A percentile compares a stretch with the other conserved stretches of the same genome.
Conservation (phyloP, 129 eudicot species). For the Deinandra increscens region DNA sequence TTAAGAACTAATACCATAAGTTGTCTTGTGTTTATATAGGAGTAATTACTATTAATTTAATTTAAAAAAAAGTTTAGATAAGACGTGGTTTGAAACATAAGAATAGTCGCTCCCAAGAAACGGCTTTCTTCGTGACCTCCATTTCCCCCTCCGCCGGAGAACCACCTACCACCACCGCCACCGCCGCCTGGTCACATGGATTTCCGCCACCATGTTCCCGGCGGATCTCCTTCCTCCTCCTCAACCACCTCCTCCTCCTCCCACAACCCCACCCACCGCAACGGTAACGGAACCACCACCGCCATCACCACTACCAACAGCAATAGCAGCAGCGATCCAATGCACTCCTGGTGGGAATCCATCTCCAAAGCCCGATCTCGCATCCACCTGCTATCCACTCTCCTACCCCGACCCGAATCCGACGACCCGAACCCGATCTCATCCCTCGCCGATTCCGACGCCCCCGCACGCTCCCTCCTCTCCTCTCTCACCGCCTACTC, state of each 20-base stretch:
- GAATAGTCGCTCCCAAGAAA: constrained; percentile 8
- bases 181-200: constrained; percentile 33
- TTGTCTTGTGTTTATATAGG: no score
- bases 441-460: constrained; percentile 85
- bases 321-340: constrained; percentile 53
- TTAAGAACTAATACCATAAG: no score
- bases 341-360: constrained; percentile 98
- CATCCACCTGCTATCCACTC: constrained; percentile 64
- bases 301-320: constrained; percentile 21
- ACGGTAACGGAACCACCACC: constrained; percentile 23
- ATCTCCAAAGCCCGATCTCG: constrained; percentile 88
- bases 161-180: no score
- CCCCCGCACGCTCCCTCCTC: constrained; percentile 83
- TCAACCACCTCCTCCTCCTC: constrained; percentile 51
- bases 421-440: constrained; percentile 40
- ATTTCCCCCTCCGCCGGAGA: constrained; percentile 22
- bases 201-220: constrained; percentile 42
- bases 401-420: constrained; percentile 45
- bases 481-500: constrained; percentile 63
- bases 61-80: no score
- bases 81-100: not conserved
- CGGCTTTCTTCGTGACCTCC: constrained; percentile 18
- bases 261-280: constrained; percentile 29
- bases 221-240: constrained; percentile 65
- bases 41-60: no score